A percentile compares a stretch with the other conserved stretches of the same genome.
Conservation (phyloP, 768 basidiomycete genomes). For the Podaxis rugospora region DNA sequence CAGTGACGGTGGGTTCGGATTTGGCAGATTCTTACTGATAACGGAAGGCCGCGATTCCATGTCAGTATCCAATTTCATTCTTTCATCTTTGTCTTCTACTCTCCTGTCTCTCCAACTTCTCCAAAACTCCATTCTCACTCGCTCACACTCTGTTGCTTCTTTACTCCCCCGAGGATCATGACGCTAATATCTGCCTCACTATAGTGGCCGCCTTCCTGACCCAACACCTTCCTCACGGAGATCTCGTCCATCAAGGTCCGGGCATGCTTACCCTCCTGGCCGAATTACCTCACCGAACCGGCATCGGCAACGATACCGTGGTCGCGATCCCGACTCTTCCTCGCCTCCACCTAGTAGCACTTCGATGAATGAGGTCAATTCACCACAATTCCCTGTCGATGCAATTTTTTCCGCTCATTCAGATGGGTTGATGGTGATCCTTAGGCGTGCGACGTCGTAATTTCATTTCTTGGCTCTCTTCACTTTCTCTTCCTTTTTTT, state of each 20-base stretch:
- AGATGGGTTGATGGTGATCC: slow-evolving; percentile 77
- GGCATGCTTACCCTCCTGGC: background rate
- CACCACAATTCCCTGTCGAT: slow-evolving; percentile 53
- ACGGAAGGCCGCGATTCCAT: slow-evolving; percentile 59
- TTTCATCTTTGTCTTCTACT: background rate
- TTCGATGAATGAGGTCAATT: slow-evolving; percentile 10
- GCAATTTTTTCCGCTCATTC: slow-evolving; percentile 86
- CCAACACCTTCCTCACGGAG: slow-evolving; percentile 2
- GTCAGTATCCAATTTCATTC: slow-evolving; percentile 29
- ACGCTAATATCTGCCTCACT: background rate
- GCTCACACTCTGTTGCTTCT: background rate
- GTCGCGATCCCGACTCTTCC: background rate
- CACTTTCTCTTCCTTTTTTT: background rate
- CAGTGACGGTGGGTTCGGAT: slow-evolving; percentile 82
- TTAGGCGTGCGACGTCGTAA: slow-evolving; percentile 43
- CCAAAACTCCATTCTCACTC: background rate
- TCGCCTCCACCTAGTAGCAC: background rate
- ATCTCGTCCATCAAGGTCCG: slow-evolving; percentile 7
- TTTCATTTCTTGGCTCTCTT: background rate
- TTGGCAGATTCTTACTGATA: slow-evolving; percentile 61
- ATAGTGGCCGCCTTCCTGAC: slow-evolving; percentile 6
- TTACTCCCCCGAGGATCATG: background rate
- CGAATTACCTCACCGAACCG: slow-evolving; percentile 8
- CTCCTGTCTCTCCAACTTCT: background rate
- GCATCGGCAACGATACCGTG: slow-evolving; percentile 21